Conservation (phyloP, 2,329 filamentous ascomycete species). For the Aspergillus sp. region DNA sequence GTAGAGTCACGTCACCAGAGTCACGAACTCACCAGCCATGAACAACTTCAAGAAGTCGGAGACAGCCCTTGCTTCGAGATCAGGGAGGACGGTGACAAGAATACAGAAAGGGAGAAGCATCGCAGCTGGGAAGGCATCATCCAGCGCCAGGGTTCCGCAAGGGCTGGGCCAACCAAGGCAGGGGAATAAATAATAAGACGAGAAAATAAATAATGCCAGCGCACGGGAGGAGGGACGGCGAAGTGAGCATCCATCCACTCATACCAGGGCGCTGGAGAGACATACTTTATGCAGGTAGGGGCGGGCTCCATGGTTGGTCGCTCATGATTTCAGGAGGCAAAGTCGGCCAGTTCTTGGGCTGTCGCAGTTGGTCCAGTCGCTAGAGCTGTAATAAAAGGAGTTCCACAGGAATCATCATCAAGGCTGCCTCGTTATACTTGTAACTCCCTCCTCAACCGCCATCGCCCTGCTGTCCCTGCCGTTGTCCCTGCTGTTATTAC, state of each 20-base stretch:
- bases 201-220: conserved; percentile 8
- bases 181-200: conserved; percentile 4
- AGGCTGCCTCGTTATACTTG: not conserved
- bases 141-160: conserved; percentile 1
- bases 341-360: conserved; percentile 13
- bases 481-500: not conserved
- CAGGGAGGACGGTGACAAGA: not conserved
- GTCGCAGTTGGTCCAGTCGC: not conserved
- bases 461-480: not conserved
- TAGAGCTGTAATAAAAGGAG: conserved; percentile 9
- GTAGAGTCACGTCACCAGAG: not conserved
- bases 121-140: conserved; percentile 4
- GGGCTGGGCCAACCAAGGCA: conserved; percentile 10
- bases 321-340: conserved; percentile 22
- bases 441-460: not conserved
- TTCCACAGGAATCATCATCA: conserved; percentile 16
- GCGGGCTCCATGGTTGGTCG: conserved; percentile 17
- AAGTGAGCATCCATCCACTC: conserved; percentile 2
- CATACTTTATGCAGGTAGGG: conserved; percentile 14
- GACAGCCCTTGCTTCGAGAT: conserved; percentile 6
- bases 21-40: not conserved
- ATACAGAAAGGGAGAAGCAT: not conserved
- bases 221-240: not conserved
- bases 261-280: conserved; percentile 6
- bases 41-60: not conserved